phyloP scores from a whole-genome alignment of 805 yeast genomes.

The Torulaspora franciscae region DNA sequence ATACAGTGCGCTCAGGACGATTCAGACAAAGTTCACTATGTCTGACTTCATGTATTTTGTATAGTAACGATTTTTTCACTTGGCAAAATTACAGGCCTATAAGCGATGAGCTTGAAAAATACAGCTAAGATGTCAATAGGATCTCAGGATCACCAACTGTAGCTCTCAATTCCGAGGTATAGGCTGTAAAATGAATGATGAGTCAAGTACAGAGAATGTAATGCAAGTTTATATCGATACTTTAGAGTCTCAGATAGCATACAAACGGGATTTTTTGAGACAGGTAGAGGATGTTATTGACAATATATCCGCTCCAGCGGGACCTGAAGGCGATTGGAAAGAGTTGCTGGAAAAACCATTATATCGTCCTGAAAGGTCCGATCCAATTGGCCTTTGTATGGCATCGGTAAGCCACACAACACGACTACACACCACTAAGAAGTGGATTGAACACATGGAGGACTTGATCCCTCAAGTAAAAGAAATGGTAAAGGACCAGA shows the following conservation, averaged over 20 bases:
- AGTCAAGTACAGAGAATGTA: background rate
- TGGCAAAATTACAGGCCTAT: background rate
- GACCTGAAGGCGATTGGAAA: constrained; percentile 15
- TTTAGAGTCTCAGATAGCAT: constrained; percentile 26
- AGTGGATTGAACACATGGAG: constrained; percentile 13
- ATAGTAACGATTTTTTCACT: background rate
- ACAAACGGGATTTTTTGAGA: constrained; percentile 26
- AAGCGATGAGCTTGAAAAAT: background rate
- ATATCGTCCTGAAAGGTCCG: constrained; percentile 32
- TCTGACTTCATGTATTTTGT: background rate
- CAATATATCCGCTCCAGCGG: constrained; percentile 7
- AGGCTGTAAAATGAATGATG: background rate
- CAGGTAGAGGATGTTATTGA: constrained; percentile 23
- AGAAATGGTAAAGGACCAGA: constrained; percentile 18
- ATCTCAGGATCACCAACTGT: background rate
- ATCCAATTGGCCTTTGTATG: constrained; percentile 31
- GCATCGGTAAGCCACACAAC: constrained; percentile 16
- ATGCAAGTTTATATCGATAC: constrained; percentile 20
- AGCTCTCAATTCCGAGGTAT: background rate
- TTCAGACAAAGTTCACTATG: background rate
- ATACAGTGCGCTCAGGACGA: background rate
- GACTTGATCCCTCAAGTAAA: constrained; percentile 3
- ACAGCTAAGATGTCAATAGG: background rate
- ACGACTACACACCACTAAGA: constrained; percentile 18
- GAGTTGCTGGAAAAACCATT: constrained; percentile 24